Evolutionary conservation across 129 eudicot genomes (phyloP).

Genomic region (Flaveria sonorensis): DNA sequence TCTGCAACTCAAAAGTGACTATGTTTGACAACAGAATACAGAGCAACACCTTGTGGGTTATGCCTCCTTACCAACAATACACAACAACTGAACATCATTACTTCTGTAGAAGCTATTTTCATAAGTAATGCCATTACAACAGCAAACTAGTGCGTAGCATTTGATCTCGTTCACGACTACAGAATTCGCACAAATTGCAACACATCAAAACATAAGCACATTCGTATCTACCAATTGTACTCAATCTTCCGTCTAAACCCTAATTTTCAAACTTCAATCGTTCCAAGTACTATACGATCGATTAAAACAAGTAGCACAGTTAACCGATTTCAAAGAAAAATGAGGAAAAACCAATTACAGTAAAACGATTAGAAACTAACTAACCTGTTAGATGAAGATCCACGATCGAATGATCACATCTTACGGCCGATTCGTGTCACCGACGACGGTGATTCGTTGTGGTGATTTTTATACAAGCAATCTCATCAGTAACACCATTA

Average conservation of each 20-base stretch:
- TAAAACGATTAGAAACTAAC: conserved; percentile 8
- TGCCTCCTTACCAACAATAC: not conserved
- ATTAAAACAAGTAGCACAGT: not conserved
- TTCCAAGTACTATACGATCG: not conserved
- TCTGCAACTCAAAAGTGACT: not conserved
- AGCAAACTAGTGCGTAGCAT: too few relatives aligned
- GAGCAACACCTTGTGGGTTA: conserved; percentile 1
- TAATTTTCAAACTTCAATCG: not conserved
- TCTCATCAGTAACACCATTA: conserved; percentile 8
- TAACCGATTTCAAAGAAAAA: not conserved
- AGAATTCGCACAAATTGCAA: conserved; percentile 19
- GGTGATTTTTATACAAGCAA: conserved; percentile 26
- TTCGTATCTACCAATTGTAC: too few relatives aligned
- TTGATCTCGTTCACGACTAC: conserved; percentile 12
- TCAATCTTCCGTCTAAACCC: not conserved
- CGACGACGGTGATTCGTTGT: conserved; percentile 48
- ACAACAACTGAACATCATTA: not conserved
- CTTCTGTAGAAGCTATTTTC: conserved; percentile 2
- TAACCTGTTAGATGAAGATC: conserved; percentile 46
- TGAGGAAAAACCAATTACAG: not conserved
- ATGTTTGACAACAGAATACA: conserved; percentile 6
- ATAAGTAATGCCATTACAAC: conserved; percentile 10
- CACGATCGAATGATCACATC: conserved; percentile 71
- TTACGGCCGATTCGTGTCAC: conserved; percentile 55
- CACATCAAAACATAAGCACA: not conserved